Evolutionary conservation across 2,329 filamentous ascomycete species (phyloP).

Genomic region (Zymoseptoria crescenta): DNA sequence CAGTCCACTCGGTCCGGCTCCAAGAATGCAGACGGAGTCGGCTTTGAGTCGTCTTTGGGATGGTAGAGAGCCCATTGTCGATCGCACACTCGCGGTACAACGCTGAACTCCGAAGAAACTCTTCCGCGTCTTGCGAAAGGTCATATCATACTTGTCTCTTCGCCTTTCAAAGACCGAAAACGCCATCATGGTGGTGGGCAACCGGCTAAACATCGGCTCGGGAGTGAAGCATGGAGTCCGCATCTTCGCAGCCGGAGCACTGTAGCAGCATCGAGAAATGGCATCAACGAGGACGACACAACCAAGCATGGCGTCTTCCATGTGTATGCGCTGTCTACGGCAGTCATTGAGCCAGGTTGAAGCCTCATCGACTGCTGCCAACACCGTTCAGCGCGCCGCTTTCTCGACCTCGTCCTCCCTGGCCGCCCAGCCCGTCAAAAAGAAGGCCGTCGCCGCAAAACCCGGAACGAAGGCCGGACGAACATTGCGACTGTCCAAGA

Average conservation of each 20-base stretch:
- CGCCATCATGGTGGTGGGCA: not conserved
- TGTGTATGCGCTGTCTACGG: conserved; percentile 23
- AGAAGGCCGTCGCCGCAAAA: conserved; percentile 17
- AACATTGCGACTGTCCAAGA: conserved; percentile 26
- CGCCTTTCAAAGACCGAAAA: not conserved
- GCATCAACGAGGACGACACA: not conserved
- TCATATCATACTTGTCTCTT: not conserved
- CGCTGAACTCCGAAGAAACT: not conserved
- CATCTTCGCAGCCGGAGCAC: not conserved
- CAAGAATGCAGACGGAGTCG: conserved; percentile 65
- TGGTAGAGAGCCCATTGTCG: conserved; percentile 14
- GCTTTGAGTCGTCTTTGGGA: conserved; percentile 34
- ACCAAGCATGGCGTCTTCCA: conserved; percentile 18
- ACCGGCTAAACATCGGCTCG: not conserved
- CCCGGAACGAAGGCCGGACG: conserved; percentile 16
- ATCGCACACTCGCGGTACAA: not conserved
- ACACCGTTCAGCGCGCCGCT: conserved; percentile 17
- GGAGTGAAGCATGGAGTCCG: not conserved
- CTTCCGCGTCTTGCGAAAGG: not conserved
- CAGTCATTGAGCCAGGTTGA: conserved; percentile 16
- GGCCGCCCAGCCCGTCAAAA: conserved; percentile 18
- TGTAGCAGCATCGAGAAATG: not conserved
- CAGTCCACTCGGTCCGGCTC: conserved; percentile 73
- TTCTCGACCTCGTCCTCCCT: conserved; percentile 28
- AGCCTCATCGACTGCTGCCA: conserved; percentile 1